Conservation (phyloP, 352 stramenopile genomes). For the Pythium biforme region DNA sequence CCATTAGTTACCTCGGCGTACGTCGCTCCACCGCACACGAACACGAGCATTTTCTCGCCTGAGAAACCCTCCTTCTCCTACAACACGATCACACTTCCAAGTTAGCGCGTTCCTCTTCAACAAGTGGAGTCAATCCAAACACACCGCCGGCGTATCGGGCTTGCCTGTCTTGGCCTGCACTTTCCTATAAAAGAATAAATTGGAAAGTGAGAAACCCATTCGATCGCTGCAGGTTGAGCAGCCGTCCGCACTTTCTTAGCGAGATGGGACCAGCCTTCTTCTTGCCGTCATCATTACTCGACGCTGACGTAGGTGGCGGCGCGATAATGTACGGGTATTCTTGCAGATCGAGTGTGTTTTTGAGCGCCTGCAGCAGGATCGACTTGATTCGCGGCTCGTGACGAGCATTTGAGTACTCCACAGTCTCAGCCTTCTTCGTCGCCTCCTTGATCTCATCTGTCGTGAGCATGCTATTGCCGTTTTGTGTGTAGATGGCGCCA, state of each 20-base stretch:
- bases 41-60: slow-evolving; percentile 93
- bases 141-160: slow-evolving; percentile 3
- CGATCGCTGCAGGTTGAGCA: neutral
- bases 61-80: slow-evolving; percentile 58
- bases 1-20: slow-evolving; percentile 88
- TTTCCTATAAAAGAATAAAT: slow-evolving; percentile 20
- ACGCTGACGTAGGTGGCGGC: slow-evolving; percentile 44
- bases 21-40: slow-evolving; percentile 92
- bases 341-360: slow-evolving; percentile 54
- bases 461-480: slow-evolving; percentile 52
- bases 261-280: slow-evolving; percentile 67
- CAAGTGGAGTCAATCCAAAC: neutral
- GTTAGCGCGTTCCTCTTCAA: neutral
- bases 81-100: neutral
- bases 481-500: slow-evolving; percentile 57
- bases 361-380: slow-evolving; percentile 57
- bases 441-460: slow-evolving; percentile 67
- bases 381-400: slow-evolving; percentile 75
- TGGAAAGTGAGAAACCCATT: neutral
- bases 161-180: slow-evolving; percentile 15
- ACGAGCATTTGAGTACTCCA: slow-evolving; percentile 80
- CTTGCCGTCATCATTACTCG: slow-evolving; percentile 32
- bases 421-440: slow-evolving; percentile 51
- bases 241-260: slow-evolving; percentile 59
- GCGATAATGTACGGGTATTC: slow-evolving; percentile 86